Evolutionary conservation across 768 basidiomycete species (phyloP).

Genomic region (Trametes meyenii): DNA sequence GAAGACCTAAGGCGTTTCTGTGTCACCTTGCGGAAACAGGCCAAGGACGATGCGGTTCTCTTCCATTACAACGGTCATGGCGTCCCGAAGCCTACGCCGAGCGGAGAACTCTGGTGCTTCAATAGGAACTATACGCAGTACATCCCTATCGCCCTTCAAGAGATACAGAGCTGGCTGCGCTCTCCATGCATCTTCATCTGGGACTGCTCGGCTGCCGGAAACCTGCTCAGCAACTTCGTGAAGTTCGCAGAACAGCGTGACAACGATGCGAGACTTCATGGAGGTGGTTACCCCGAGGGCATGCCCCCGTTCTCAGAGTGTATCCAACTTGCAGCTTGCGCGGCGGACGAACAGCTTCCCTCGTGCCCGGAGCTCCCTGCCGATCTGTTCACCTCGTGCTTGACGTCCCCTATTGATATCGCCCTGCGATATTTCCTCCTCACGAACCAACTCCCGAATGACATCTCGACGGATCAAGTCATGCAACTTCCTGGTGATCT

Average conservation of each 20-base stretch:
- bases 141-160: slow-evolving; percentile 93
- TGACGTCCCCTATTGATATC: slow-evolving; percentile 98
- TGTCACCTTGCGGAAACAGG: slow-evolving; percentile 77
- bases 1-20: slow-evolving; percentile 93
- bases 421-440: slow-evolving; percentile 93
- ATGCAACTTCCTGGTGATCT: slow-evolving; percentile 95
- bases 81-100: slow-evolving; percentile 93
- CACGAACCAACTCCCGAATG: slow-evolving; percentile 82
- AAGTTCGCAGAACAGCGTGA: slow-evolving; percentile 75
- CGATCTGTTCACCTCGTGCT: slow-evolving; percentile 95
- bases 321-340: slow-evolving; percentile 94
- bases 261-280: slow-evolving; percentile 59
- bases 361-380: slow-evolving; percentile 97
- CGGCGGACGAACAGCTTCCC: slow-evolving; percentile 87
- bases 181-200: slow-evolving; percentile 97
- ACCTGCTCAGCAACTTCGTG: slow-evolving; percentile 90
- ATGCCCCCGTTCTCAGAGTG: slow-evolving; percentile 79
- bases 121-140: slow-evolving; percentile 98
- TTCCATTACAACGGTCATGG: slow-evolving; percentile 99
- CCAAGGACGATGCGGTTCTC: slow-evolving; percentile 90
- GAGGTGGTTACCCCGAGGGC: slow-evolving; percentile 61
- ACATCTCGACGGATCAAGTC: slow-evolving; percentile 86
- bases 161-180: slow-evolving; percentile 91
- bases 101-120: slow-evolving; percentile 98
- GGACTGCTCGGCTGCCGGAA: slow-evolving; percentile 98